These are phyloP conservation scores for Rhynchospora pubera DNA, from an alignment of 176 grass and related monocot genomes.

Conservation along the genomic window DNA sequence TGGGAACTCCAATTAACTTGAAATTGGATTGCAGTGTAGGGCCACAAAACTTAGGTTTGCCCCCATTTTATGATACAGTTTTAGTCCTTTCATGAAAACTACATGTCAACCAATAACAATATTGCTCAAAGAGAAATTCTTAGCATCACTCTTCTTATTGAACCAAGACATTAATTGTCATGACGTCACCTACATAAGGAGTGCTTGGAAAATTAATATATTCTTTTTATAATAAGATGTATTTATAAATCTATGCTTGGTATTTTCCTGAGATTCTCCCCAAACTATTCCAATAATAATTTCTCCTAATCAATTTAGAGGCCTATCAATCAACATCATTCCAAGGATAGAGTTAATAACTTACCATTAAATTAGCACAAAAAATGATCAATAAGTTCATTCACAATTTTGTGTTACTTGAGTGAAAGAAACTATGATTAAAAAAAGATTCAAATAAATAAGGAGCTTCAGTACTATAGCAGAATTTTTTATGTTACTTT, in stretches of 20 bases:
- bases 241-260: background rate
- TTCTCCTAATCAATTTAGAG: background rate
- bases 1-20: conserved; percentile 11
- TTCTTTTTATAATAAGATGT: background rate
- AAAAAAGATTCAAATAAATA: background rate
- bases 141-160: background rate
- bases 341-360: background rate
- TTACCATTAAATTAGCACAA: background rate
- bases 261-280: background rate
- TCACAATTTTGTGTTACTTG: background rate
- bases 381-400: background rate
- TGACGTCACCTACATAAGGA: too few relatives aligned
- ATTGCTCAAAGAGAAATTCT: background rate
- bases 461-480: background rate
- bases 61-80: background rate
- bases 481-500: background rate
- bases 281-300: background rate
- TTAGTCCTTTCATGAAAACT: background rate
- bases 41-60: conserved; percentile 13
- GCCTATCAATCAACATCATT: background rate
- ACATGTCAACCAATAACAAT: background rate
- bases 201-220: background rate
- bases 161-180: background rate
- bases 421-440: background rate
- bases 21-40: background rate